These are phyloP conservation scores for Globisporangium abappressorium DNA, from an alignment of 352 stramenopile species.

Conservation along the genomic window DNA sequence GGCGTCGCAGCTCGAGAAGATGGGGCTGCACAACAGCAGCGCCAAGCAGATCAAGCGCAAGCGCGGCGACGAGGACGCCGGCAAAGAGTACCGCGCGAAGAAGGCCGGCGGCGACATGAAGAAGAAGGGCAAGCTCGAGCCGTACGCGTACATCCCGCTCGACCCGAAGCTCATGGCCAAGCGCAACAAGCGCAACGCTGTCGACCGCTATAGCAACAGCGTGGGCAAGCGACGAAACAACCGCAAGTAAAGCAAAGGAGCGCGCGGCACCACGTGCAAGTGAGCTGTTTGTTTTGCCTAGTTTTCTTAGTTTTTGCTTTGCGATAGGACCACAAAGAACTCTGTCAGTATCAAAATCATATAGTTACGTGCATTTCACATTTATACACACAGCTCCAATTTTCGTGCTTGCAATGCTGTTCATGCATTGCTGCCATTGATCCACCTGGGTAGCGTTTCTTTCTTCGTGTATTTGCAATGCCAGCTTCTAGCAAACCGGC, in stretches of 20 bases:
- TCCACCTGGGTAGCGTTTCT: background rate
- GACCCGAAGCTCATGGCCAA: constrained; percentile 94
- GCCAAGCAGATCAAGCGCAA: constrained; percentile 43
- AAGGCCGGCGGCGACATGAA: constrained; percentile 96
- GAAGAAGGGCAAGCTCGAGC: constrained; percentile 97
- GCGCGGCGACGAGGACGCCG: constrained; percentile 64
- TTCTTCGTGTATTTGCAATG: background rate
- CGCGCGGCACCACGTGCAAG: background rate
- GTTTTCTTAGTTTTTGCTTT: background rate
- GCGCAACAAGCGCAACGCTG: constrained; percentile 80
- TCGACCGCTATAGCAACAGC: constrained; percentile 73
- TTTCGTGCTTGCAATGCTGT: background rate
- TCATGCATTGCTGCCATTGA: background rate
- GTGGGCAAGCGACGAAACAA: constrained; percentile 75
- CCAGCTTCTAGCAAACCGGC: background rate
- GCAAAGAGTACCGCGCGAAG: constrained; percentile 93
- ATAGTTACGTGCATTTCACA: constrained; percentile 12
- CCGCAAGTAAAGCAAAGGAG: constrained; percentile 26
- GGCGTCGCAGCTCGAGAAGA: constrained; percentile 72
- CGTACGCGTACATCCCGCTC: constrained; percentile 97
- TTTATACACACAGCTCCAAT: background rate
- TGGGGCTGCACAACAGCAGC: constrained; percentile 63
- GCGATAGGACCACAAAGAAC: constrained; percentile 1
- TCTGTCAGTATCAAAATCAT: constrained; percentile 14
- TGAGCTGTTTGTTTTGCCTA: background rate